Percentiles rank a stretch among this genome's conserved stretches.
These are phyloP conservation scores for Mollisiaceae sp. DNA, from an alignment of 2,329 filamentous ascomycete genomes.

Conservation along the genomic window DNA sequence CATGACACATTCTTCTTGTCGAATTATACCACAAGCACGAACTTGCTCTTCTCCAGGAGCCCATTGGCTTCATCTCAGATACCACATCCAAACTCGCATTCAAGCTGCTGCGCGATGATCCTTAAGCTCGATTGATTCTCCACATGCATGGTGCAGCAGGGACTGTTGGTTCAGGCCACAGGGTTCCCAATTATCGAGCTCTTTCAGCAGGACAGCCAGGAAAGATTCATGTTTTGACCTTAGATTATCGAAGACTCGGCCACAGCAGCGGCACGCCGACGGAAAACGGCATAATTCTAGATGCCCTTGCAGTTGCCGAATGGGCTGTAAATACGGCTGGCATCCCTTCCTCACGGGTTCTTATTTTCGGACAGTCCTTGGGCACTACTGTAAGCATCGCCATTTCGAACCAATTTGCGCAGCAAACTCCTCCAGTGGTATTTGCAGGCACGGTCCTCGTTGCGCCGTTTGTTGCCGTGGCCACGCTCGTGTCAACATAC, in stretches of 20 bases:
- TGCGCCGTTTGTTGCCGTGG: constrained; percentile 61
- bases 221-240: constrained; percentile 76
- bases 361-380: constrained; percentile 83
- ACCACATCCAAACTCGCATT: constrained; percentile 51
- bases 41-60: constrained; percentile 56
- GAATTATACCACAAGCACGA: constrained; percentile 77
- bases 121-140: constrained; percentile 64
- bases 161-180: constrained; percentile 68
- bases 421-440: constrained; percentile 44
- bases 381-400: constrained; percentile 83
- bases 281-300: constrained; percentile 78
- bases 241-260: constrained; percentile 91
- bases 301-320: constrained; percentile 74
- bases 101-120: constrained; percentile 64
- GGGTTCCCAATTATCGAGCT: constrained; percentile 77
- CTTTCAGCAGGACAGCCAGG: constrained; percentile 71
- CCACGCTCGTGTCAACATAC: constrained; percentile 60
- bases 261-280: constrained; percentile 76
- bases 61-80: constrained; percentile 19
- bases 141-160: constrained; percentile 51
- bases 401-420: constrained; percentile 61
- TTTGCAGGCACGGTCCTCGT: constrained; percentile 62
- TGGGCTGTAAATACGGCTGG: constrained; percentile 69
- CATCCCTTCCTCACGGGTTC: constrained; percentile 75
- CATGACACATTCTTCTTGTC: constrained; percentile 87